Conservation (phyloP, 257 asterid species). For the Thymus quinquecostatus region DNA sequence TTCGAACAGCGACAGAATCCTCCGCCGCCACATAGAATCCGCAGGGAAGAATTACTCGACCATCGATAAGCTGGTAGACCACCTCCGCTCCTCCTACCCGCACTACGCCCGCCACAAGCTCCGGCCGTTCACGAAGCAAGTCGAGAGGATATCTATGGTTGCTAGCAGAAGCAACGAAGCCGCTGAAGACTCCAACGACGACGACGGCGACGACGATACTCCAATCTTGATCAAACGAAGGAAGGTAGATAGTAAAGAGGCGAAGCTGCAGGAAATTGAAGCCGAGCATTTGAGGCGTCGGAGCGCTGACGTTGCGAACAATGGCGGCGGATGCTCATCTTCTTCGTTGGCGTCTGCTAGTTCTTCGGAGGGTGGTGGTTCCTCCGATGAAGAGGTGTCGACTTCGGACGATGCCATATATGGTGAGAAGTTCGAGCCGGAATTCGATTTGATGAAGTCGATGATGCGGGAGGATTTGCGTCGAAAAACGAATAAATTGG, state of each 20-base stretch:
- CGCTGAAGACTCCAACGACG: slow-evolving; percentile 31
- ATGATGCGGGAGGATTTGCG: slow-evolving; percentile 57
- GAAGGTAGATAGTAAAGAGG: slow-evolving; percentile 48
- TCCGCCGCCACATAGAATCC: slow-evolving; percentile 49
- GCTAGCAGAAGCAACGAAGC: slow-evolving; percentile 13
- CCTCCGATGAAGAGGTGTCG: slow-evolving; percentile 49
- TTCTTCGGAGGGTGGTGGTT: slow-evolving; percentile 35
- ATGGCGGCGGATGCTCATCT: slow-evolving; percentile 41
- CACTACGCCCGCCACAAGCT: slow-evolving; percentile 58
- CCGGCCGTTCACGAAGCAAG: slow-evolving; percentile 54
- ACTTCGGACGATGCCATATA: slow-evolving; percentile 61
- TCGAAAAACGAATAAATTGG: slow-evolving; percentile 38
- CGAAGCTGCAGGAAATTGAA: slow-evolving; percentile 56
- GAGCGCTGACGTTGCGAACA: slow-evolving; percentile 20
- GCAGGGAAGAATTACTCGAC: slow-evolving; percentile 32
- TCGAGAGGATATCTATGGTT: slow-evolving; percentile 33
- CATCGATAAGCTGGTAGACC: slow-evolving; percentile 66
- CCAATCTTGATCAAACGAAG: slow-evolving; percentile 36
- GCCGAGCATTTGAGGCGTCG: slow-evolving; percentile 45
- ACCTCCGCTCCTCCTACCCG: slow-evolving; percentile 58
- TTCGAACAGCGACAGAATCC: slow-evolving; percentile 39
- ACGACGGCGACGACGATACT: slow-evolving; percentile 24
- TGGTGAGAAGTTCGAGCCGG: slow-evolving; percentile 61
- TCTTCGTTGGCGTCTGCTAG: slow-evolving; percentile 46
- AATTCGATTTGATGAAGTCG: slow-evolving; percentile 70